phyloP scores from a whole-genome alignment of 2,329 filamentous ascomycete species.

The Fusarium guadeloupense region DNA sequence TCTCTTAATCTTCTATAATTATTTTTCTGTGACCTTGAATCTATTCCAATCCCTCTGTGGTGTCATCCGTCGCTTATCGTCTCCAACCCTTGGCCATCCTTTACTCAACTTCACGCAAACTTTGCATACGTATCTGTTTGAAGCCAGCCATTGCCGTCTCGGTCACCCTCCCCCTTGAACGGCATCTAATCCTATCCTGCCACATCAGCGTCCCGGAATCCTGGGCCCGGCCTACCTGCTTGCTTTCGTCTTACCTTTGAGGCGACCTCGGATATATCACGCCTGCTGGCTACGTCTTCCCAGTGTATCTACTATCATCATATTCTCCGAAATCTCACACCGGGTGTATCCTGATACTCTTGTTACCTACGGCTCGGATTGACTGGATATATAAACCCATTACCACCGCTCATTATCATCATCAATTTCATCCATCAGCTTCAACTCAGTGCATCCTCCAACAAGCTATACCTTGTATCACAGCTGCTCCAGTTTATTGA shows the following conservation, averaged over 20 bases:
- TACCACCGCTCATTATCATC: conserved; percentile 12
- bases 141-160: conserved; percentile 30
- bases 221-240: conserved; percentile 28
- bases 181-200: conserved; percentile 43
- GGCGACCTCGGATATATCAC: conserved; percentile 33
- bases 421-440: conserved; percentile 8
- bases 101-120: conserved; percentile 32
- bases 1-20: not conserved
- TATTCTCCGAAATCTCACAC: conserved; percentile 24
- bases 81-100: conserved; percentile 16
- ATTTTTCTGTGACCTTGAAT: conserved; percentile 10
- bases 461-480: not conserved
- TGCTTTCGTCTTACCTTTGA: conserved; percentile 36
- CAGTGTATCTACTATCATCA: conserved; percentile 14
- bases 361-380: conserved; percentile 15
- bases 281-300: conserved; percentile 25
- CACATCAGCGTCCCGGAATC: conserved; percentile 41
- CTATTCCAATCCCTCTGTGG: conserved; percentile 8
- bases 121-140: conserved; percentile 22
- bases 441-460: not conserved
- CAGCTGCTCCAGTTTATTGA: not conserved
- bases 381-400: conserved; percentile 34
- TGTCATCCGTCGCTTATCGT: conserved; percentile 18
- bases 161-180: conserved; percentile 21
- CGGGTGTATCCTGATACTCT: conserved; percentile 21